These are phyloP conservation scores for Eucalyptus curtisii DNA, from an alignment of 345 rosid genomes.

Conservation along the genomic window DNA sequence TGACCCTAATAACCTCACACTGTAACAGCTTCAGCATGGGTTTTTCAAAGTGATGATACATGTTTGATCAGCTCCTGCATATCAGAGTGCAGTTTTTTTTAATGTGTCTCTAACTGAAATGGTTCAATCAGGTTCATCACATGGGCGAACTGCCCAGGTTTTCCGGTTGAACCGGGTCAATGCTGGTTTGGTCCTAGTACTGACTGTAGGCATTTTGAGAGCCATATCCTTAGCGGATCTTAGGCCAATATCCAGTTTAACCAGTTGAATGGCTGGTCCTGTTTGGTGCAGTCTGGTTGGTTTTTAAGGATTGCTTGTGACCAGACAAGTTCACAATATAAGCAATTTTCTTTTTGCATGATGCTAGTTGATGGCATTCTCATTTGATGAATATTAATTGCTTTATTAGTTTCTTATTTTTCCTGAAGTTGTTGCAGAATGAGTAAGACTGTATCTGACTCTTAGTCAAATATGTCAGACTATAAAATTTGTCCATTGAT, in stretches of 20 bases:
- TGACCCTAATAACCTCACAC: no score
- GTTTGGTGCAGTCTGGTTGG: neutral
- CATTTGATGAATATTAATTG: neutral
- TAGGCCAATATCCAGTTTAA: neutral
- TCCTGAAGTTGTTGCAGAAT: neutral
- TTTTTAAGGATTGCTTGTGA: neutral
- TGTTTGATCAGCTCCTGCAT: neutral
- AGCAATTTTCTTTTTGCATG: neutral
- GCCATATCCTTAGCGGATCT: neutral
- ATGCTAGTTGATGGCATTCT: neutral
- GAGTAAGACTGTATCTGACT: neutral
- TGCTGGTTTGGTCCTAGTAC: neutral
- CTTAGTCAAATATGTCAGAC: neutral
- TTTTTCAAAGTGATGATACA: neutral
- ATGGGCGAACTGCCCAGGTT: neutral
- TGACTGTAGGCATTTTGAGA: neutral
- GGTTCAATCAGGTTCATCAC: neutral
- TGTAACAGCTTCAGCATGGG: neutral
- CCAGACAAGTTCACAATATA: neutral
- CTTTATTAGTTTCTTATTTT: neutral
- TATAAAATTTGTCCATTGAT: neutral
- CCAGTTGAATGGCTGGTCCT: neutral
- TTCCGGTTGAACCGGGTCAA: neutral
- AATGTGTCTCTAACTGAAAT: neutral
- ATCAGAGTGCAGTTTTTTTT: neutral